Evolutionary conservation across 108 stramenopile species (phyloP).

Genomic region (Nannochloropsis gaditana): DNA sequence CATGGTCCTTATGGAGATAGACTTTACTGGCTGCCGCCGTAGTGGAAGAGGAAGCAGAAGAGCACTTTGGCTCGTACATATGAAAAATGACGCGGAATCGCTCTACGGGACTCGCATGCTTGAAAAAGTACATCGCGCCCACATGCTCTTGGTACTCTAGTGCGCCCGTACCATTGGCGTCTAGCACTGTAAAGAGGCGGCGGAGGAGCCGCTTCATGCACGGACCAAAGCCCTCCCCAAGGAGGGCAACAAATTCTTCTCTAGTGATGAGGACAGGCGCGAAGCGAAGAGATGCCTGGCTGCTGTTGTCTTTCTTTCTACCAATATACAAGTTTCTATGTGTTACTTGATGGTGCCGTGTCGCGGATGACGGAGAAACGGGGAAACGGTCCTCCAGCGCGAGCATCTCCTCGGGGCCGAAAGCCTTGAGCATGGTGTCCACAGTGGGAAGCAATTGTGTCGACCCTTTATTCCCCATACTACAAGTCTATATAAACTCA

Average conservation of each 20-base stretch:
- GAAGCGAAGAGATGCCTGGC: background rate
- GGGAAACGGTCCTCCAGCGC: background rate
- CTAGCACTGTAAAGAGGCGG: constrained; percentile 17
- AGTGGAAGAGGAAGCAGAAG: background rate
- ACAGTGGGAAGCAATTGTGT: background rate
- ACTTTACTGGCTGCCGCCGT: background rate
- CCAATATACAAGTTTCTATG: background rate
- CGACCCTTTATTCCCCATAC: background rate
- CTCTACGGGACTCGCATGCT: background rate
- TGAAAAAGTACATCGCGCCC: background rate
- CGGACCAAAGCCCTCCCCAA: background rate
- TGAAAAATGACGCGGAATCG: background rate
- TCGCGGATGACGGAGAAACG: background rate
- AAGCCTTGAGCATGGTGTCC: background rate
- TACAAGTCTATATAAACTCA: too few species aligned
- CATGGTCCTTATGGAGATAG: background rate
- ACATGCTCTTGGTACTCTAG: constrained; percentile 20
- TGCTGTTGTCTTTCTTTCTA: background rate
- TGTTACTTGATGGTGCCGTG: background rate
- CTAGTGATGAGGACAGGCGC: constrained; percentile 3
- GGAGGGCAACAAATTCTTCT: background rate
- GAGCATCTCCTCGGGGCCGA: background rate
- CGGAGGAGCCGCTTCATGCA: background rate
- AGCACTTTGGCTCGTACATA: constrained; percentile 12
- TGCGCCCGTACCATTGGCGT: background rate